A percentile compares a stretch with the other conserved stretches of the same genome.
Evolutionary conservation across 164 flowering plant genomes (phyloP).

Genomic region (Umbellularia californica): DNA sequence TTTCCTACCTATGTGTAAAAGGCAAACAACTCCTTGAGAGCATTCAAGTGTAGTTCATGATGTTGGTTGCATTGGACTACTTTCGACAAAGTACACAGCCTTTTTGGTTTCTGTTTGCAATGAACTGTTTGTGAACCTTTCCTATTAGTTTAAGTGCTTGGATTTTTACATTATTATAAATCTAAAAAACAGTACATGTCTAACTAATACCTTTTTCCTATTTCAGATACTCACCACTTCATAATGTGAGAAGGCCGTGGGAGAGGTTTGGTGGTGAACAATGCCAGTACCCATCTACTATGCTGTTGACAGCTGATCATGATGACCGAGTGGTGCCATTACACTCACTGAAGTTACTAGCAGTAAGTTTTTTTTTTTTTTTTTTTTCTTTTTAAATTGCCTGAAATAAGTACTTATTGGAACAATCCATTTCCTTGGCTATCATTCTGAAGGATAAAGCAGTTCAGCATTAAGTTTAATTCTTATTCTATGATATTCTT

Average conservation of each 20-base stretch:
- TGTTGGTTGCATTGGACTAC: no score
- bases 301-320: constrained; percentile 97
- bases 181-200: not conserved
- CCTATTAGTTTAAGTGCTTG: not conserved
- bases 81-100: not conserved
- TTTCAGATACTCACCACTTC: constrained; percentile 90
- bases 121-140: not conserved
- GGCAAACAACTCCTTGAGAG: no score
- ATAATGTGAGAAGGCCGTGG: constrained; percentile 94
- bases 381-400: not conserved
- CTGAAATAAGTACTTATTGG: not conserved
- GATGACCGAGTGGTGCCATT: constrained; percentile 98
- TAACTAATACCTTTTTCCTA: not conserved
- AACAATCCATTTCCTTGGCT: not conserved
- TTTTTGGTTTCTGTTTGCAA: not conserved
- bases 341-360: constrained; percentile 85
- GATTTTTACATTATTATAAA: not conserved
- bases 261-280: constrained; percentile 38
- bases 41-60: no score
- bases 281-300: constrained; percentile 78
- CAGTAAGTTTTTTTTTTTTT: constrained; percentile 44
- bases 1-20: no score
- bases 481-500: no score
- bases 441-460: not conserved
- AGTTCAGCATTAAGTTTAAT: no score